Evolutionary conservation across 2,329 filamentous ascomycete genomes (phyloP).

Genomic region (Paecilomyces sp.): DNA sequence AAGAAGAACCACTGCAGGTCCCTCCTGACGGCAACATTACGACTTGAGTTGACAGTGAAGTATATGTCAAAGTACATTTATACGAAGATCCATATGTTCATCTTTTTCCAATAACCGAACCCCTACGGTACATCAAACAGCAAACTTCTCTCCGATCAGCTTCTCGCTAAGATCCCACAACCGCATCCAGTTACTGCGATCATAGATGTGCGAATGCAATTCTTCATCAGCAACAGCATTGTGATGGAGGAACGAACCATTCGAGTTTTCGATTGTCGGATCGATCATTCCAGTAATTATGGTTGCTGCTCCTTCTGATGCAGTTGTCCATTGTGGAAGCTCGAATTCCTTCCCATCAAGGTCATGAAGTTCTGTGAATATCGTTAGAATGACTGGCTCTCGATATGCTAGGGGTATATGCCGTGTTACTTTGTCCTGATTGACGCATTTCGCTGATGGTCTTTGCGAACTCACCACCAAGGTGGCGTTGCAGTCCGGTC

Average conservation of each 20-base stretch:
- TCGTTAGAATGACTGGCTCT: neutral
- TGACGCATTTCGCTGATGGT: neutral
- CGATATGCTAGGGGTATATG: neutral
- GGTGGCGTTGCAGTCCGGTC: neutral
- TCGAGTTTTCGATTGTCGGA: constrained; percentile 10
- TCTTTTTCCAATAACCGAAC: neutral
- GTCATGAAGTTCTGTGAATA: constrained; percentile 2
- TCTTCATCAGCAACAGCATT: constrained; percentile 14
- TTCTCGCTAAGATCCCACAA: constrained; percentile 25
- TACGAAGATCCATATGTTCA: neutral
- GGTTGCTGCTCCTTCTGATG: constrained; percentile 14
- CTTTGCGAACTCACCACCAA: neutral
- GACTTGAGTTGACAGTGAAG: neutral
- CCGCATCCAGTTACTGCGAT: constrained; percentile 14
- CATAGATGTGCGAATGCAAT: constrained; percentile 16
- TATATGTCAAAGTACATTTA: neutral
- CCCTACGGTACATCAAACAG: neutral
- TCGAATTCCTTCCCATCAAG: constrained; percentile 10
- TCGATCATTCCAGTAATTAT: constrained; percentile 18
- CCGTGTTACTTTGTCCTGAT: neutral
- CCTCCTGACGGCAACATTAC: neutral
- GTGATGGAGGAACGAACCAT: constrained; percentile 10
- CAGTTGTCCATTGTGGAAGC: constrained; percentile 10
- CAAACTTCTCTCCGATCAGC: constrained; percentile 20
- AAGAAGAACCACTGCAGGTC: constrained; percentile 12